Evolutionary conservation across 2,329 filamentous ascomycete species (phyloP).

Genomic region (Sporothrix mexicana): DNA sequence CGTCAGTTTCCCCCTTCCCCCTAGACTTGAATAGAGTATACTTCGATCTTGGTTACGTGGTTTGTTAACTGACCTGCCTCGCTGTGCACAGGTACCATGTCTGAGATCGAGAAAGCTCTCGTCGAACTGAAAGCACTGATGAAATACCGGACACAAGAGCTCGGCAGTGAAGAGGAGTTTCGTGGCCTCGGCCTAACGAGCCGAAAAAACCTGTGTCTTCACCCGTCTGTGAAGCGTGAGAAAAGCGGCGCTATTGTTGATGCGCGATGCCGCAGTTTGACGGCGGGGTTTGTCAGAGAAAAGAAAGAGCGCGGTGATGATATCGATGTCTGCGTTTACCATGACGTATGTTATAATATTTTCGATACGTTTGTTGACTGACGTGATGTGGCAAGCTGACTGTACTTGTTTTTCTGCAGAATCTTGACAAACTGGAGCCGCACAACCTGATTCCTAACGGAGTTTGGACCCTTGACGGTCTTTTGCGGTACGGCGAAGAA

Average conservation of each 20-base stretch:
- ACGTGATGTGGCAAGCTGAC: constrained; percentile 29
- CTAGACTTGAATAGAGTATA: not conserved
- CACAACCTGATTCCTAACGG: constrained; percentile 94
- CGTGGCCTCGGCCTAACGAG: constrained; percentile 90
- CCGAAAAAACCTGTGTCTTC: constrained; percentile 95
- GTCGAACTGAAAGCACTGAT: constrained; percentile 90
- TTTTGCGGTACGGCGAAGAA: constrained; percentile 88
- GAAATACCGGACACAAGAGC: constrained; percentile 88
- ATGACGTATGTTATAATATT: constrained; percentile 67
- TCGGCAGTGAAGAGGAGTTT: constrained; percentile 93
- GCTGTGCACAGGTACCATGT: constrained; percentile 77
- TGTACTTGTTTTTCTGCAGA: constrained; percentile 54
- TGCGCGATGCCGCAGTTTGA: constrained; percentile 92
- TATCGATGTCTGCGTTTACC: constrained; percentile 92
- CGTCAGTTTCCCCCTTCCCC: constrained; percentile 54
- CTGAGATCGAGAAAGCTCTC: constrained; percentile 97
- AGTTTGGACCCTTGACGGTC: constrained; percentile 91
- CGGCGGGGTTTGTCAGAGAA: constrained; percentile 95
- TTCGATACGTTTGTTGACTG: too few species aligned
- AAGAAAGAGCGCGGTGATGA: constrained; percentile 96
- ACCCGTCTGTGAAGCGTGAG: constrained; percentile 93
- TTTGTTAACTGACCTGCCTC: not conserved
- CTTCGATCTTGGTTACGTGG: not conserved
- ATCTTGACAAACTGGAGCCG: constrained; percentile 91
- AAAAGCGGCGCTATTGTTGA: constrained; percentile 95